Evolutionary conservation across 805 yeast species (phyloP).

Genomic region (Saccharomycopsis sp.): DNA sequence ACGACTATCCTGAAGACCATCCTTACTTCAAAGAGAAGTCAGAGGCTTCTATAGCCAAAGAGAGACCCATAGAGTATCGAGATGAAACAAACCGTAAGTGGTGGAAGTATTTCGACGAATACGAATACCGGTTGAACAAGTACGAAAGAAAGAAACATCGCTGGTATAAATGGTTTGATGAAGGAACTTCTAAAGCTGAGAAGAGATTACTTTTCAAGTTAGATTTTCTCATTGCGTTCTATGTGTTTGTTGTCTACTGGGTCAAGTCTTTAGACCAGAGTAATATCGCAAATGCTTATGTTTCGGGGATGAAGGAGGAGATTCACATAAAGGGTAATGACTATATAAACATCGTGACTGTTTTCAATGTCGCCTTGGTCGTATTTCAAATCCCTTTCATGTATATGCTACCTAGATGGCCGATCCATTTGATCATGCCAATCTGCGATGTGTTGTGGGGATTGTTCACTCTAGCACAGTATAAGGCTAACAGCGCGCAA

Average conservation of each 20-base stretch:
- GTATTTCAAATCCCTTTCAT: slow-evolving; percentile 59
- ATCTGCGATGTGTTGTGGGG: slow-evolving; percentile 62
- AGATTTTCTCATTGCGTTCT: slow-evolving; percentile 48
- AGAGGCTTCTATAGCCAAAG: neutral
- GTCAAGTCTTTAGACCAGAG: slow-evolving; percentile 57
- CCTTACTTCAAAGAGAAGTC: neutral
- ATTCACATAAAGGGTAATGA: slow-evolving; percentile 57
- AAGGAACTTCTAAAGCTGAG: slow-evolving; percentile 35
- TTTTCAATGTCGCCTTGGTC: slow-evolving; percentile 53
- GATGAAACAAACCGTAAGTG: slow-evolving; percentile 35
- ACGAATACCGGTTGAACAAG: slow-evolving; percentile 46
- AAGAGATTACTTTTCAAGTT: slow-evolving; percentile 43
- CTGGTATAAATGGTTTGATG: slow-evolving; percentile 45
- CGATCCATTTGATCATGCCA: slow-evolving; percentile 48
- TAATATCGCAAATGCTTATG: slow-evolving; percentile 60
- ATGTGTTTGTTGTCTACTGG: slow-evolving; percentile 59
- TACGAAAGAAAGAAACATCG: slow-evolving; percentile 29
- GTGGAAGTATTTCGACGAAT: slow-evolving; percentile 49
- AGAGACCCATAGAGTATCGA: slow-evolving; percentile 27
- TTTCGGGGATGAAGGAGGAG: slow-evolving; percentile 53
- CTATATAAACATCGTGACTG: slow-evolving; percentile 49
- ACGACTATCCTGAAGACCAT: neutral
- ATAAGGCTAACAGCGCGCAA: slow-evolving; percentile 40
- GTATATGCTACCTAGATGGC: slow-evolving; percentile 47
- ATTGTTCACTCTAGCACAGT: slow-evolving; percentile 51